A percentile compares a stretch with the other conserved stretches of the same genome.
phyloP scores from a whole-genome alignment of 306 rosid genomes.

The Castanea sativa region DNA sequence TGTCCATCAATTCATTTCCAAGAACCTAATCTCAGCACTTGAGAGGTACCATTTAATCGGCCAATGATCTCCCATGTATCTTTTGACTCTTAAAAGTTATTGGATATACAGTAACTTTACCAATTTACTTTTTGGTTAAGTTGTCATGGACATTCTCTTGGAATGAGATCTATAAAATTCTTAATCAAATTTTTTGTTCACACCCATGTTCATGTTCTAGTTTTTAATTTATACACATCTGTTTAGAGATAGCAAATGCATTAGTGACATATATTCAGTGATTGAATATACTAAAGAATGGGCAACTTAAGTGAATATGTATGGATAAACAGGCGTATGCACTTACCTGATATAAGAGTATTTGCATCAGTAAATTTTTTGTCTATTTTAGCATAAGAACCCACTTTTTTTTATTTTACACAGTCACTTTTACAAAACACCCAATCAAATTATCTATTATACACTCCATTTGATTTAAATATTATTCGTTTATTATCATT shows the following conservation, averaged over 20 bases:
- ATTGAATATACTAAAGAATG: neutral
- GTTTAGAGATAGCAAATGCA: neutral
- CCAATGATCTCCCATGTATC: neutral
- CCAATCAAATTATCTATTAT: no score
- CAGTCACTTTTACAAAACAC: no score
- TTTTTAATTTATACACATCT: neutral
- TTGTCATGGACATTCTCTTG: neutral
- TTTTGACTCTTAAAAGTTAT: neutral
- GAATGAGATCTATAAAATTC: neutral
- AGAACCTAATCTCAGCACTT: constrained; percentile 45
- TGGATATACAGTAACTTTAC: neutral
- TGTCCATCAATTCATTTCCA: constrained; percentile 10
- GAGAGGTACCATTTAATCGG: constrained; percentile 2
- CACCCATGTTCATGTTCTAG: neutral
- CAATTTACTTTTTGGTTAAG: neutral
- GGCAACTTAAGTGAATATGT: no score
- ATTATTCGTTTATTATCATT: no score
- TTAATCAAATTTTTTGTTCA: neutral
- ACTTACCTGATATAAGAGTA: no score
- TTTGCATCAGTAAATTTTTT: no score
- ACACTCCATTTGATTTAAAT: no score
- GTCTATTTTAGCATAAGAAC: no score
- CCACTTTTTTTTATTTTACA: no score
- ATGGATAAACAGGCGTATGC: no score
- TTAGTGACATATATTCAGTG: neutral